Evolutionary conservation across 1,139 yeast genomes (phyloP).

Genomic region (Protomyces inundatus): DNA sequence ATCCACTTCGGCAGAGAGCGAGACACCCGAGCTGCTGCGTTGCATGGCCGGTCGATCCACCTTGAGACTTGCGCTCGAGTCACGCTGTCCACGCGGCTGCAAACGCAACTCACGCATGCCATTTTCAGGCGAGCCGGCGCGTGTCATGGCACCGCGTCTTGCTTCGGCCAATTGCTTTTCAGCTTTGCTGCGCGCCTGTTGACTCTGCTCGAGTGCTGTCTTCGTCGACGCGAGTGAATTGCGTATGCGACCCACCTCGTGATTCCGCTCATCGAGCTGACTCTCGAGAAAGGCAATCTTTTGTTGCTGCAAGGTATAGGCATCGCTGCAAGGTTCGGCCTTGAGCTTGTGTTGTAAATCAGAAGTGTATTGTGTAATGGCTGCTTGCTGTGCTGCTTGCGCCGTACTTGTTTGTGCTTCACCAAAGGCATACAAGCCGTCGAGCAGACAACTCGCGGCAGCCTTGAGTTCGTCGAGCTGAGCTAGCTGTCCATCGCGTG

Average conservation of each 20-base stretch:
- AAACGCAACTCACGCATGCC: conserved; percentile 33
- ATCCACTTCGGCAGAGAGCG: conserved; percentile 17
- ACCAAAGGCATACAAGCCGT: background rate
- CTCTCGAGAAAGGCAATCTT: conserved; percentile 26
- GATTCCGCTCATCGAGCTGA: conserved; percentile 30
- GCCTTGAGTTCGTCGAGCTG: conserved; percentile 29
- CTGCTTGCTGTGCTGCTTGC: conserved; percentile 8
- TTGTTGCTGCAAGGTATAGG: conserved; percentile 27
- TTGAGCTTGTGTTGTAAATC: conserved; percentile 20
- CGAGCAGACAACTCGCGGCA: conserved; percentile 26
- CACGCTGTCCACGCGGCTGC: conserved; percentile 11
- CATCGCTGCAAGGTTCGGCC: conserved; percentile 19
- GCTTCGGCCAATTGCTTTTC: conserved; percentile 30
- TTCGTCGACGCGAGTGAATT: conserved; percentile 26
- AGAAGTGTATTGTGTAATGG: conserved; percentile 11
- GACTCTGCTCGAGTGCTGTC: conserved; percentile 30
- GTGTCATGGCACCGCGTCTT: conserved; percentile 27
- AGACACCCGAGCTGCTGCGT: background rate
- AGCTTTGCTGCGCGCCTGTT: conserved; percentile 26
- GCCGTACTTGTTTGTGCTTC: background rate
- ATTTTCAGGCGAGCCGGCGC: conserved; percentile 3
- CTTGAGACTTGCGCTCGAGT: background rate
- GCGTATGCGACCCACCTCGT: conserved; percentile 31
- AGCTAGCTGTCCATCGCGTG: conserved; percentile 28
- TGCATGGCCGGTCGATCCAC: conserved; percentile 1